Base-by-base conservation (phyloP, 1,139 yeast species). In the Hanseniaspora uvarum region DNA sequence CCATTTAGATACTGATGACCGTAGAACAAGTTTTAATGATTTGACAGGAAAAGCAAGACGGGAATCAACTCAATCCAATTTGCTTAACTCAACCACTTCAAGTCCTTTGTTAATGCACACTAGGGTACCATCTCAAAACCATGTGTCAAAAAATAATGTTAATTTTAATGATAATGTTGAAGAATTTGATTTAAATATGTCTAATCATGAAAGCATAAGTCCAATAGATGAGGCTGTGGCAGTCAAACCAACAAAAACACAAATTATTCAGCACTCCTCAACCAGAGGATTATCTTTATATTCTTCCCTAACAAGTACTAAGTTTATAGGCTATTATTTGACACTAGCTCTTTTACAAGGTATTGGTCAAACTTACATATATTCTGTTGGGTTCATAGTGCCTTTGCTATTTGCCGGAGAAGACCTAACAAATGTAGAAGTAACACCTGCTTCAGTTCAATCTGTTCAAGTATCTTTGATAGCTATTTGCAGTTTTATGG, bases 291-390 rank as follows among this genome's bases (percentile, higher is more conserved):
- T 52, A 36, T 58, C 59, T 24, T 36, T 58, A 12, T 48, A 56
- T 5, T 54, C 56, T 19, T 58, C 61, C 3, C 43, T 65, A 8
- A 59, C 54, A 10, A 58, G 57, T 14, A 58, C 62, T 10, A 59
- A 58, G 0, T 80, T 79, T 57, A 61, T 79, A 61, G 67, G 72
- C 36, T 80, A 77, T 60, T 79, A 74, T 59, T 47, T 75, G 10
- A 71, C 82, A 19, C 70, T 84, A 58, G 84, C 88, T 1, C 67
- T 78, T 3, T 68, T 83, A 46, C 83, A 85, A 60, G 86, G 88
- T 1, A 73, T 81, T 57, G 94, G 94, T 10, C 92, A 85, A 64
- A 79, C 83, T 75, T 85, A 83, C 63, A 84, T 85, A 31, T 83
- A 78, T 62, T 78, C 86, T 4, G 79, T 85, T 52, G 94, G 94